Conservation (phyloP, 768 basidiomycete genomes). For the Crepidotus variabilis region DNA sequence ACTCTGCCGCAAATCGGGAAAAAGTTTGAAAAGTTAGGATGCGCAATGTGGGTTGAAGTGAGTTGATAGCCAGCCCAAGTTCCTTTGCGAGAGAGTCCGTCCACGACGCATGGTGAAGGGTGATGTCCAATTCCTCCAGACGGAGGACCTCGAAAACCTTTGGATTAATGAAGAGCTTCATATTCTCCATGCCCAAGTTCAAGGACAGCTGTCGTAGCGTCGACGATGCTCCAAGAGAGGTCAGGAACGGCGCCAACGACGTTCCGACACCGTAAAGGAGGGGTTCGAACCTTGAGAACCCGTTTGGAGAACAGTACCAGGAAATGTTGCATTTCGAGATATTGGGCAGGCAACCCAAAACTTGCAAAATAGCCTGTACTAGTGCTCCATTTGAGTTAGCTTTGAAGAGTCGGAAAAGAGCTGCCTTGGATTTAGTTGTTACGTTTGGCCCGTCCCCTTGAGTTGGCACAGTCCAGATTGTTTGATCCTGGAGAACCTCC, state of each 20-base stretch:
- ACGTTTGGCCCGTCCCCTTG: no score
- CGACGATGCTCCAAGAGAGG: conserved; percentile 10
- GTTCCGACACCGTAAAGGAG: conserved; percentile 23
- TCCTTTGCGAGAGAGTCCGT: background rate
- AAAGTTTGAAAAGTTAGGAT: background rate
- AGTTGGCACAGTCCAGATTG: no score
- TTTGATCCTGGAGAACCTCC: conserved; percentile 17
- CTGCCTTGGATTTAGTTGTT: no score
- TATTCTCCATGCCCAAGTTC: conserved; percentile 40
- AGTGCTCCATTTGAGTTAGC: conserved; percentile 30
- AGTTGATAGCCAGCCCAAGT: background rate
- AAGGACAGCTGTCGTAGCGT: conserved; percentile 36
- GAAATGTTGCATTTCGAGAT: conserved; percentile 45
- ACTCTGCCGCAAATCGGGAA: background rate
- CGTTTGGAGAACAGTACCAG: conserved; percentile 36
- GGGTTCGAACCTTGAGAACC: conserved; percentile 7
- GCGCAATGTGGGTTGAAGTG: background rate
- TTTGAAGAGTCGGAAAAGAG: no score
- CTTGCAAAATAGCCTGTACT: conserved; percentile 34
- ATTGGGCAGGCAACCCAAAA: conserved; percentile 40
- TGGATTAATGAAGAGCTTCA: conserved; percentile 28
- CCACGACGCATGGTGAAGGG: conserved; percentile 24
- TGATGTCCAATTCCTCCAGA: conserved; percentile 39
- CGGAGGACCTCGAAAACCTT: conserved; percentile 21
- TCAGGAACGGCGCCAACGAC: conserved; percentile 7